Evolutionary conservation across 331 rosid species (phyloP).

Genomic region (Pyracantha coccinea): DNA sequence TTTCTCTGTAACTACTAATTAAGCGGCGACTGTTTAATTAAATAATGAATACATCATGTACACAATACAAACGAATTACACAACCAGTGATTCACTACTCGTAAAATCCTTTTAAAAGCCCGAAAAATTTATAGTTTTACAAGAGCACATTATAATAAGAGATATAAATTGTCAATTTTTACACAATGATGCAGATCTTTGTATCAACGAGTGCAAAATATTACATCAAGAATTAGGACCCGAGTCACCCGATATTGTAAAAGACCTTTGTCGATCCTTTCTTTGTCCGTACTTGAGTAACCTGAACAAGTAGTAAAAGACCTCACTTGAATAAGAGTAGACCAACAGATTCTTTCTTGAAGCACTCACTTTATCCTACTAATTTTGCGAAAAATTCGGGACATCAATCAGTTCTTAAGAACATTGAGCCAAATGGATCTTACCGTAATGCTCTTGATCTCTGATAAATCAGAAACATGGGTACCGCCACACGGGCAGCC

Average conservation of each 20-base stretch:
- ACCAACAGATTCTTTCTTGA: background rate
- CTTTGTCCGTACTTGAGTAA: slow-evolving; percentile 61
- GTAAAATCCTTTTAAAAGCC: background rate
- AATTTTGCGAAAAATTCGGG: background rate
- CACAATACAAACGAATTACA: background rate
- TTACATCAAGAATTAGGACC: background rate
- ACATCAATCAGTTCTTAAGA: background rate
- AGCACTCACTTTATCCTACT: background rate
- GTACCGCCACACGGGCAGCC: slow-evolving; percentile 88
- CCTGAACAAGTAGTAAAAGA: slow-evolving; percentile 28
- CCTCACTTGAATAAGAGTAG: background rate
- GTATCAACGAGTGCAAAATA: background rate
- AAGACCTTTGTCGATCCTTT: slow-evolving; percentile 63
- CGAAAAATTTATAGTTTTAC: background rate
- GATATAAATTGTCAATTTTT: background rate
- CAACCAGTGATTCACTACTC: background rate
- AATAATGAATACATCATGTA: too few species aligned
- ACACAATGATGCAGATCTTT: background rate
- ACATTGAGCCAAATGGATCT: slow-evolving; percentile 6
- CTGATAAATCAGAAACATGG: slow-evolving; percentile 59
- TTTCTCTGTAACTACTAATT: background rate
- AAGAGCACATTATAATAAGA: too few species aligned
- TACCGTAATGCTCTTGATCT: slow-evolving; percentile 44
- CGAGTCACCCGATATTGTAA: slow-evolving; percentile 38
- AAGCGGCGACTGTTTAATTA: background rate